Evolutionary conservation across 2,329 filamentous ascomycete species (phyloP).

Genomic region (Monilinia fructigena): DNA sequence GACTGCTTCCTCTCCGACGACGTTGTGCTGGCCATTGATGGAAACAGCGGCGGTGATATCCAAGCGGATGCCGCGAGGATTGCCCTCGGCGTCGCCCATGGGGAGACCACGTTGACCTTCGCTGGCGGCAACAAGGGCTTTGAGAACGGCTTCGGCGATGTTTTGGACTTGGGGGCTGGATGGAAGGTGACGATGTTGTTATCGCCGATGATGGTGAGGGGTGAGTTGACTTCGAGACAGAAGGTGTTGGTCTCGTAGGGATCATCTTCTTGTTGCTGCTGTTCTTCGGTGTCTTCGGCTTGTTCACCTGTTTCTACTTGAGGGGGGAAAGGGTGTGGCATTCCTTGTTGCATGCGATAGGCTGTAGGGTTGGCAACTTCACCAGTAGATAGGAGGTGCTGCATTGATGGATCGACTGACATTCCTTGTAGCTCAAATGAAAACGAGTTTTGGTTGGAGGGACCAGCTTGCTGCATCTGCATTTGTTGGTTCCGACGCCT

Average conservation of each 20-base stretch:
- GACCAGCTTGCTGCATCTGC: neutral
- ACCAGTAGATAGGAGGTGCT: neutral
- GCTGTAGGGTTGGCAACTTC: neutral
- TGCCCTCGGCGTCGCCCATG: slow-evolving; percentile 49
- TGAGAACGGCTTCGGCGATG: slow-evolving; percentile 48
- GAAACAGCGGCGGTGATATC: slow-evolving; percentile 49
- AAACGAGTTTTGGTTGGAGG: neutral
- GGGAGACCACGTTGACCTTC: slow-evolving; percentile 44
- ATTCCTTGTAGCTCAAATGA: neutral
- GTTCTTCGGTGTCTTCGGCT: slow-evolving; percentile 85
- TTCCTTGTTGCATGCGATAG: neutral
- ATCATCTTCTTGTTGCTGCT: slow-evolving; percentile 61
- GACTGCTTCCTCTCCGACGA: slow-evolving; percentile 42
- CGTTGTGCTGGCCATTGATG: slow-evolving; percentile 47
- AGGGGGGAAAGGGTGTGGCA: neutral
- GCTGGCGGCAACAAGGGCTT: slow-evolving; percentile 47
- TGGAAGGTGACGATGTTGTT: slow-evolving; percentile 49
- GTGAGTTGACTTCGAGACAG: slow-evolving; percentile 48
- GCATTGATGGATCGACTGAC: neutral
- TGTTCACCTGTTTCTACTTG: slow-evolving; percentile 66
- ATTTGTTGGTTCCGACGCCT: neutral
- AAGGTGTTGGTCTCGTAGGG: slow-evolving; percentile 42
- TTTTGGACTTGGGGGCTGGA: slow-evolving; percentile 43
- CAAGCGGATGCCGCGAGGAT: slow-evolving; percentile 45
- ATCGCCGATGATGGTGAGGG: slow-evolving; percentile 48